These are phyloP conservation scores for Agrocybe pediades DNA, from an alignment of 768 basidiomycete genomes.

Conservation along the genomic window DNA sequence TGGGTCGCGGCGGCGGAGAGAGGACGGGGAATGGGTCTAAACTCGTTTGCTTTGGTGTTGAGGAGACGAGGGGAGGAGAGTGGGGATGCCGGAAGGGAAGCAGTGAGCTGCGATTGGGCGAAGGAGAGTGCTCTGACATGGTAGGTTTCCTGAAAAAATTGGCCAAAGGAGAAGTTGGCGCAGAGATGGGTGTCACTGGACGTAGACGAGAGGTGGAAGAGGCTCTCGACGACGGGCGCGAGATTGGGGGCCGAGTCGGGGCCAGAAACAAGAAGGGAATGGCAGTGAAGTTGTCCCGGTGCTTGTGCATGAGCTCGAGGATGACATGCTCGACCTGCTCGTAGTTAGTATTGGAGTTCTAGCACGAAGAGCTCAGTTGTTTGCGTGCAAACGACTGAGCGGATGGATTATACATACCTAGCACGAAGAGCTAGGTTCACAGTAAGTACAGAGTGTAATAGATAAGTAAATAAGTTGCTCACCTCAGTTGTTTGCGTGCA, in stretches of 20 bases:
- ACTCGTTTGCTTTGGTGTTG: conserved; percentile 89
- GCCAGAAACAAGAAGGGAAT: conserved; percentile 85
- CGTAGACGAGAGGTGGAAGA: too few species aligned
- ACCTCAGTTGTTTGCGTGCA: too few species aligned
- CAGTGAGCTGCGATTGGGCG: conserved; percentile 71
- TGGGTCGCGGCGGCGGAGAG: conserved; percentile 66
- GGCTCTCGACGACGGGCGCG: conserved; percentile 83
- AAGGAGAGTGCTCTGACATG: conserved; percentile 58
- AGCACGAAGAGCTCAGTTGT: too few species aligned
- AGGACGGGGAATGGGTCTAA: conserved; percentile 82
- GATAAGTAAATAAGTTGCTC: too few species aligned
- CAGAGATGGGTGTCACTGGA: too few species aligned
- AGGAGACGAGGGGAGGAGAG: conserved; percentile 84
- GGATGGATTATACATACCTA: too few species aligned
- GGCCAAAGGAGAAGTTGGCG: too few species aligned
- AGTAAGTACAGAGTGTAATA: too few species aligned
- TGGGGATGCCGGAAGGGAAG: conserved; percentile 83
- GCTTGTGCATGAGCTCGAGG: too few species aligned
- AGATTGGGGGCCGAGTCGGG: conserved; percentile 76
- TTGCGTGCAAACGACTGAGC: too few species aligned
- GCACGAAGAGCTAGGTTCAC: too few species aligned
- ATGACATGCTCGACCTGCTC: conserved; percentile 67
- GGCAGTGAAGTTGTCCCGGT: conserved; percentile 83
- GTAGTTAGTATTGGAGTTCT: conserved; percentile 17
- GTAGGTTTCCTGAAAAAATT: too few species aligned